Base-by-base conservation (phyloP, 164 flowering plant genomes). In the Stephania yunnanensis region DNA sequence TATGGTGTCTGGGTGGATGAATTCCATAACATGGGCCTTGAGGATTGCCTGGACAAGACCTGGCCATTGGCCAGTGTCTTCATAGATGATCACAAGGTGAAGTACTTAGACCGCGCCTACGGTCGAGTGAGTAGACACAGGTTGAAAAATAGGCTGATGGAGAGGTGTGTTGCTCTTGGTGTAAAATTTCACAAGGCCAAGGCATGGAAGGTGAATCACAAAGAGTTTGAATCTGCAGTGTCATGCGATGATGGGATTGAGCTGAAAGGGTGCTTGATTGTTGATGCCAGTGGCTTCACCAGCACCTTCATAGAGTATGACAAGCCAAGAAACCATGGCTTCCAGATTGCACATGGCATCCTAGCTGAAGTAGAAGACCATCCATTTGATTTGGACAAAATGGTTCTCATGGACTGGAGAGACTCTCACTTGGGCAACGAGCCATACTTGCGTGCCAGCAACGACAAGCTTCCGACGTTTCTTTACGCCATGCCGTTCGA, bases 1-100 rank as follows among this genome's bases (percentile, higher is more conserved):
- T 91, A 91, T 68, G 97, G 97, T 36, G 88, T 81, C 15, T 92
- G 97, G 97, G 89, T 90, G 25, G 97, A 92, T 77, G 97, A 92
- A 79, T 86, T 92, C 74, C 81, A 85, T 78, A 69, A 46, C 50
- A 69, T 89, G 82, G 90, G 83, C 10, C 87, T 92, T 25, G 84
- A 75, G 13, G 85, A 84, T 78, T 90, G 91, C 75, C 77, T 91
- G 17, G 91, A 91, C 75, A 82, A 84, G 36, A 85, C 82, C 1
- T 92, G 97, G 97, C 87, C 89, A 1, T 81, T 86, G 87, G 42
- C 93, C 67, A 65, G 72, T 50, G 85, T 92, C 29, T 74, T 71
- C 75, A 76, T 89, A 1, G 78, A 89, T 76, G 94, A 92, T 10
- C n/a, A 68, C 19, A 88, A 77, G 69, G 83, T 81, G 71, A 89